phyloP scores from a whole-genome alignment of 2,329 filamentous ascomycete species.

The Tolypocladium amazonense region DNA sequence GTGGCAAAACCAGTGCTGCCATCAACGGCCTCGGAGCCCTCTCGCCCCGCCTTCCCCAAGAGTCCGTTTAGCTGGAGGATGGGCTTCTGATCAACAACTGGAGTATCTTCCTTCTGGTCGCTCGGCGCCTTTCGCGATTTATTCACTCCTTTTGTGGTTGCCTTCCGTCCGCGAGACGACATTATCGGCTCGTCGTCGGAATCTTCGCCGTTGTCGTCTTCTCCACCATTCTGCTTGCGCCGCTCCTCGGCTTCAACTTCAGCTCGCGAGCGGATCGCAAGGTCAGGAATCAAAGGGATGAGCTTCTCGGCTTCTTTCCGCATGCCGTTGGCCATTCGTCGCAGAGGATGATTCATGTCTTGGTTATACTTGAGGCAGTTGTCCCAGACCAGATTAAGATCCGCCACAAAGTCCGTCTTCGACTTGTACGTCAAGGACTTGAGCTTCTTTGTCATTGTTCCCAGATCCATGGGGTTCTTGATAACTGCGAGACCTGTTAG shows the following conservation, averaged over 20 bases:
- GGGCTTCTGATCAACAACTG: constrained; percentile 65
- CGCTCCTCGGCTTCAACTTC: constrained; percentile 87
- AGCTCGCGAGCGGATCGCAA: constrained; percentile 79
- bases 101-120: constrained; percentile 69
- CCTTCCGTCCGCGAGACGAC: constrained; percentile 87
- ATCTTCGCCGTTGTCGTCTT: constrained; percentile 75
- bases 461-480: constrained; percentile 95
- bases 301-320: constrained; percentile 95
- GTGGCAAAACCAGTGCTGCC: constrained; percentile 81
- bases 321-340: constrained; percentile 93
- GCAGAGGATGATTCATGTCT: constrained; percentile 73
- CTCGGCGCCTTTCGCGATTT: constrained; percentile 65
- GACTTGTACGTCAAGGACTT: constrained; percentile 71
- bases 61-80: constrained; percentile 55
- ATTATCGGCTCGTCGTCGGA: constrained; percentile 98
- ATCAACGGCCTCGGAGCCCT: constrained; percentile 71
- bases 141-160: constrained; percentile 64
- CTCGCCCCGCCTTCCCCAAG: constrained; percentile 44
- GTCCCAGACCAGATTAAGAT: constrained; percentile 91
- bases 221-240: constrained; percentile 74
- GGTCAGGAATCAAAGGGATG: constrained; percentile 87
- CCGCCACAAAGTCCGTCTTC: constrained; percentile 88
- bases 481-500: constrained; percentile 50
- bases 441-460: constrained; percentile 96
- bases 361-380: constrained; percentile 96